Percentiles rank a stretch among this genome's conserved stretches.
phyloP scores from a whole-genome alignment of 345 rosid species.

The Lepidium aucheri region DNA sequence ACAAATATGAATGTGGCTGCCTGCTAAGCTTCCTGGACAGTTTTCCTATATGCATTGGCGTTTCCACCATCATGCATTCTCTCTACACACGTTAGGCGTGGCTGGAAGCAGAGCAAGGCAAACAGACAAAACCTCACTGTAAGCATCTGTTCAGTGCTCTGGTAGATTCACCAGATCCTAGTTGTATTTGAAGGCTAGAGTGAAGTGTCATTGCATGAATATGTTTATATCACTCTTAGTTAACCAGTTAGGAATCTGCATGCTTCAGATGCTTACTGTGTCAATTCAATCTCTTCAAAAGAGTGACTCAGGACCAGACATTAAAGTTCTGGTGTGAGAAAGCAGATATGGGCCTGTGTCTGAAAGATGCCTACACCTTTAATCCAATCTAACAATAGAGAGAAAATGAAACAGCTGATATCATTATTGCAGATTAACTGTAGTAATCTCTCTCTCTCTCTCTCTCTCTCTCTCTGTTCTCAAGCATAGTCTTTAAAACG shows the following conservation, averaged over 20 bases:
- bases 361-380: too few species aligned
- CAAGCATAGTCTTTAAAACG: too few species aligned
- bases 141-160: slow-evolving; percentile 10
- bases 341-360: too few species aligned
- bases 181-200: neutral
- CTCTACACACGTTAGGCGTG: neutral
- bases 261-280: neutral
- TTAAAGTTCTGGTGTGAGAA: too few species aligned
- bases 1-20: slow-evolving; percentile 48
- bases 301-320: too few species aligned
- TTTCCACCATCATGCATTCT: too few species aligned
- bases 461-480: too few species aligned
- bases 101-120: neutral
- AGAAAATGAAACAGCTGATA: too few species aligned
- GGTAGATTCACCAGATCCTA: slow-evolving; percentile 6
- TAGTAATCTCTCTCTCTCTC: too few species aligned
- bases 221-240: neutral
- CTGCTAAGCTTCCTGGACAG: slow-evolving; percentile 21
- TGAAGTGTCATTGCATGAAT: neutral
- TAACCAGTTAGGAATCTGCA: neutral
- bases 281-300: neutral
- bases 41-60: neutral
- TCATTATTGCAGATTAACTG: too few species aligned
- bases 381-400: too few species aligned
- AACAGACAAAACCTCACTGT: slow-evolving; percentile 7